Evolutionary conservation across 352 stramenopile species (phyloP).

Genomic region (Aphanomyces cochlioides): DNA sequence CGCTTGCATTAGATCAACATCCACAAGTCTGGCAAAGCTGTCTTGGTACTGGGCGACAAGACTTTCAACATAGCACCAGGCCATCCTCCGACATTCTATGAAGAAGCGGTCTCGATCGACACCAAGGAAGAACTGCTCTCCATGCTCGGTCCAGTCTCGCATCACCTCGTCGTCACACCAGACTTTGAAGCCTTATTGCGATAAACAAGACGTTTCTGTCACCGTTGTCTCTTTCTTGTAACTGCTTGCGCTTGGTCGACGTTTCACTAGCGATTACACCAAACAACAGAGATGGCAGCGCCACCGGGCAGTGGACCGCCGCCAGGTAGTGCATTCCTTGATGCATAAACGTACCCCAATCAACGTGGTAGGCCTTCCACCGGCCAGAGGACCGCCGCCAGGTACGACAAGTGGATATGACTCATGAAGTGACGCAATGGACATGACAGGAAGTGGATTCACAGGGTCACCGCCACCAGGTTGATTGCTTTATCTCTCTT

Average conservation of each 20-base stretch:
- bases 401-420: conserved; percentile 31
- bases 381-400: conserved; percentile 45
- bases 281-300: conserved; percentile 8
- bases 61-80: conserved; percentile 75
- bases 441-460: conserved; percentile 3
- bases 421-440: not conserved
- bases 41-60: conserved; percentile 83
- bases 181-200: conserved; percentile 79
- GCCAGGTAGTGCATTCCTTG: conserved; percentile 33
- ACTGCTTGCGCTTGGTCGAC: not conserved
- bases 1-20: conserved; percentile 58
- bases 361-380: conserved; percentile 27
- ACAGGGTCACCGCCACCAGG: conserved; percentile 14
- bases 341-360: not conserved
- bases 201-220: conserved; percentile 37
- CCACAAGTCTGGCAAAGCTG: conserved; percentile 79
- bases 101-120: conserved; percentile 82
- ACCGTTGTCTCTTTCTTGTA: not conserved
- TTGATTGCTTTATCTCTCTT: not conserved
- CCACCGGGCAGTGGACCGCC: conserved; percentile 53
- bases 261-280: conserved; percentile 2
- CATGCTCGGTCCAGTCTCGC: conserved; percentile 67
- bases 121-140: conserved; percentile 63
- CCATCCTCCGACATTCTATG: conserved; percentile 77
- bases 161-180: conserved; percentile 78